Evolutionary conservation across 1,139 yeast genomes (phyloP), one percentile per base, ranked within the genome.

Genomic region (Ashbya aceris): DNA sequence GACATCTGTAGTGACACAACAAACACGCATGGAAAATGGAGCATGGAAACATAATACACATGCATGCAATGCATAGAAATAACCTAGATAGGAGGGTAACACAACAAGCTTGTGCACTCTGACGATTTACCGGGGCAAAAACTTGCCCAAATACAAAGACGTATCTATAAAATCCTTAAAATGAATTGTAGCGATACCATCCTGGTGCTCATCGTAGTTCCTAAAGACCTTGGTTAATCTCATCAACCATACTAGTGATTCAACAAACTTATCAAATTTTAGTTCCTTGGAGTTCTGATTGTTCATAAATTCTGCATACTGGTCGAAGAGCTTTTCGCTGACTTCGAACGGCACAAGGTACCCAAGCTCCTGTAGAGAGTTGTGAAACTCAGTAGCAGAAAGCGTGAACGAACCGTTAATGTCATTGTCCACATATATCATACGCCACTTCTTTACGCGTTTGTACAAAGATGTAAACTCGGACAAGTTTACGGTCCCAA

Each of bases 191-290:
- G 91, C 87, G 40, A 77, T 74, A 9, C 95, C 95, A 35, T 83
- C 79, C 41, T 83, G 74, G 50, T 82, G 86, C 26, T 71, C 66
- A 61, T 85, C 95, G 60, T 76, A 83, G 57, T 79, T 79, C 57
- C 83, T 82, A 67, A 85, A 85, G 7, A 80, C 71, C 56, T 83
- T 89, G 1, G 95, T 84, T 51, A 83, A 72, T 49, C 84, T 76
- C 60, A 86, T 71, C 53, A 85, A 67, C 70, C 84, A 82, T 29
- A 84, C 83, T 51, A 86, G 71, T 43, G 84, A 71, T 57, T 85
- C 95, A 36, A 85, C 87, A 62, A 85, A 85, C 59, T 79, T 73
- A 61, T 86, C 95, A 60, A 85, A 86, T 48, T 83, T 79, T 60
- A 85, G 68, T 49, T 75, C 79, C 17, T 79, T 79, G 4, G 71